phyloP scores from a whole-genome alignment of 306 rosid species.

The Vicia villosa region DNA sequence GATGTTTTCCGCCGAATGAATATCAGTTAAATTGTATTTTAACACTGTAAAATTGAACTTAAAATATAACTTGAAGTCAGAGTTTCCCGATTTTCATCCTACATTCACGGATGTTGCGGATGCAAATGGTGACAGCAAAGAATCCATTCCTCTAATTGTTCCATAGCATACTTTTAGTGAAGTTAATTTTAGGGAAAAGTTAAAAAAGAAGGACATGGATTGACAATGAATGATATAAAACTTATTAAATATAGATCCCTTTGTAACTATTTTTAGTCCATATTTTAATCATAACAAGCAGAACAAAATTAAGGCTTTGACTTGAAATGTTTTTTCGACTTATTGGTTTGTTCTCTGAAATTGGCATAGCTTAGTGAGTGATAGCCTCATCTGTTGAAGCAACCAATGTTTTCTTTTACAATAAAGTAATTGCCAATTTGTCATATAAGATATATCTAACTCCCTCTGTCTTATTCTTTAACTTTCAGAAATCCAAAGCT shows the following conservation, averaged over 20 bases:
- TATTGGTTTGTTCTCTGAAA: not conserved
- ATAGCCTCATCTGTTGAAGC: not conserved
- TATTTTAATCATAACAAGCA: not conserved
- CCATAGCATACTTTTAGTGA: not conserved
- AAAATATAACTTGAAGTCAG: not conserved
- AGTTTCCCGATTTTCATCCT: not conserved
- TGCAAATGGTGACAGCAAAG: not conserved
- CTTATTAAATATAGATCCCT: slow-evolving; percentile 5
- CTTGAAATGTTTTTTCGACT: not conserved
- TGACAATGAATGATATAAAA: not conserved
- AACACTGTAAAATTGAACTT: not conserved
- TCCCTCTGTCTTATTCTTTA: slow-evolving; percentile 14
- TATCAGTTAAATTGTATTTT: not conserved
- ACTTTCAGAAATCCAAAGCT: slow-evolving; percentile 66
- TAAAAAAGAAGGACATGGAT: not conserved
- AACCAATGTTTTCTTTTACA: no score
- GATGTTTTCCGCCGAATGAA: not conserved
- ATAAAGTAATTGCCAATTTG: not conserved
- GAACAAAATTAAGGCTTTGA: not conserved
- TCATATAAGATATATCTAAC: slow-evolving; percentile 30
- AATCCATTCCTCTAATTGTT: not conserved
- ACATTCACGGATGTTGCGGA: not conserved
- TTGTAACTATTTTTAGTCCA: not conserved
- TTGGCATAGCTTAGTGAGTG: slow-evolving; percentile 26
- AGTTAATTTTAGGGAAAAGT: not conserved